Evolutionary conservation across 768 basidiomycete genomes (phyloP).

Genomic region (Termitomyces sp.): DNA sequence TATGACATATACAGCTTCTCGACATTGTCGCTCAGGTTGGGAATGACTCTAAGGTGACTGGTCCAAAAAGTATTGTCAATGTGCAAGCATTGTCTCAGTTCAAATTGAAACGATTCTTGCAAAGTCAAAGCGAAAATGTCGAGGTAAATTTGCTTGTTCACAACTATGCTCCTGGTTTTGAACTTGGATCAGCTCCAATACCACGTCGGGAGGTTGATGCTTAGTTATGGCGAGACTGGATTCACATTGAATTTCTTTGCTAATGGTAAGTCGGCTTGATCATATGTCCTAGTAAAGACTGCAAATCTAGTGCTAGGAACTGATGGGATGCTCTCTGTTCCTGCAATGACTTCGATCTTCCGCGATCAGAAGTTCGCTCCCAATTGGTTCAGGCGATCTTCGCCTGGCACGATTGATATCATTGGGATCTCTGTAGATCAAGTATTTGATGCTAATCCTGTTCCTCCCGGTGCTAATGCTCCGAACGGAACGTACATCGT

Average conservation of each 20-base stretch:
- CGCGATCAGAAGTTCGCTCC: slow-evolving; percentile 11
- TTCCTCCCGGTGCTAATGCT: slow-evolving; percentile 7
- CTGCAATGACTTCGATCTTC: slow-evolving; percentile 12
- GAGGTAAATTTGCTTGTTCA: neutral
- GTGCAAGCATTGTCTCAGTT: slow-evolving; percentile 5
- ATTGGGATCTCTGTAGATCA: neutral
- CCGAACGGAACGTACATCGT: slow-evolving; percentile 6
- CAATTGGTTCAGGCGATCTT: slow-evolving; percentile 7
- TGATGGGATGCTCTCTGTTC: slow-evolving; percentile 6
- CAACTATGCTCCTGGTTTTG: neutral
- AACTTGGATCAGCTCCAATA: slow-evolving; percentile 9
- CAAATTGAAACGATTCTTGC: slow-evolving; percentile 8
- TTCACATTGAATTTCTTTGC: slow-evolving; percentile 14
- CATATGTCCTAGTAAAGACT: neutral
- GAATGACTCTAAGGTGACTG: slow-evolving; percentile 10
- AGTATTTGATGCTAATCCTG: slow-evolving; percentile 1
- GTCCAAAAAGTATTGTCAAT: slow-evolving; percentile 11
- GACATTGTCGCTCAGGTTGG: slow-evolving; percentile 7
- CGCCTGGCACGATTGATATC: neutral
- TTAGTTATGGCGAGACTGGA: slow-evolving; percentile 12
- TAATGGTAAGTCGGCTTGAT: slow-evolving; percentile 2
- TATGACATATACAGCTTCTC: neutral
- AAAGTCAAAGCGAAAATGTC: slow-evolving; percentile 4
- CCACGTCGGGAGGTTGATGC: slow-evolving; percentile 7
- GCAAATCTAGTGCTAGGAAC: slow-evolving; percentile 2